Evolutionary conservation across 306 rosid species (phyloP).

Genomic region (Astragalus membranaceus): DNA sequence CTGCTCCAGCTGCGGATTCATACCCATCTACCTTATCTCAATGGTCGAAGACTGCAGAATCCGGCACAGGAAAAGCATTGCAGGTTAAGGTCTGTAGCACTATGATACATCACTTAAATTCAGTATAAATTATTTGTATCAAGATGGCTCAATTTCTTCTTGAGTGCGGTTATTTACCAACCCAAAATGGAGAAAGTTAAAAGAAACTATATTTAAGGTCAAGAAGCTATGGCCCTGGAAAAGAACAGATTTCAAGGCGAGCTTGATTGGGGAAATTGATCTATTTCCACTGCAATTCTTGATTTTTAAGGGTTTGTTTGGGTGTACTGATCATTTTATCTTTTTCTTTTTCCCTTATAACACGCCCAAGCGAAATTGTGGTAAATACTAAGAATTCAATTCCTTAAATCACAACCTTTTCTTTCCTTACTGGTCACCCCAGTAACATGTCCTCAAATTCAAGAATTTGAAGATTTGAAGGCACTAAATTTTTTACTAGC

Average conservation of each 20-base stretch:
- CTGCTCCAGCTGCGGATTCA: conserved; percentile 40
- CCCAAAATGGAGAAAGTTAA: background rate
- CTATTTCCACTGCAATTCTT: background rate
- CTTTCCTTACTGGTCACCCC: background rate
- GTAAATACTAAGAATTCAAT: background rate
- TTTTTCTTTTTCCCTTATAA: background rate
- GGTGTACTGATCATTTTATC: background rate
- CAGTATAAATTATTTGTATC: background rate
- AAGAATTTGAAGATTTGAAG: background rate
- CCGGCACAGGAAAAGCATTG: conserved; percentile 32
- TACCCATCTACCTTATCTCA: conserved; percentile 59
- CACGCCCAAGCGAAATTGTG: background rate
- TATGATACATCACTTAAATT: conserved; percentile 2
- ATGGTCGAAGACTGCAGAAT: conserved; percentile 60
- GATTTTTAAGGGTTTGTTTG: background rate
- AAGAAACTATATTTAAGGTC: background rate
- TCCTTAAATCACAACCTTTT: background rate
- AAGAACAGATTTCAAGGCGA: background rate
- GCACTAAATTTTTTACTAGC: background rate
- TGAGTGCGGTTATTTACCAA: background rate
- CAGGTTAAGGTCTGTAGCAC: conserved; percentile 64
- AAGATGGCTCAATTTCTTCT: background rate
- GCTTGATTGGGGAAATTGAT: background rate
- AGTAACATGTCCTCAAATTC: background rate
- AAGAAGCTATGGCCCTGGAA: background rate